Percentiles rank a stretch among this genome's conserved stretches.
phyloP scores from a whole-genome alignment of 768 basidiomycete genomes.

The Auriscalpium orientale region DNA sequence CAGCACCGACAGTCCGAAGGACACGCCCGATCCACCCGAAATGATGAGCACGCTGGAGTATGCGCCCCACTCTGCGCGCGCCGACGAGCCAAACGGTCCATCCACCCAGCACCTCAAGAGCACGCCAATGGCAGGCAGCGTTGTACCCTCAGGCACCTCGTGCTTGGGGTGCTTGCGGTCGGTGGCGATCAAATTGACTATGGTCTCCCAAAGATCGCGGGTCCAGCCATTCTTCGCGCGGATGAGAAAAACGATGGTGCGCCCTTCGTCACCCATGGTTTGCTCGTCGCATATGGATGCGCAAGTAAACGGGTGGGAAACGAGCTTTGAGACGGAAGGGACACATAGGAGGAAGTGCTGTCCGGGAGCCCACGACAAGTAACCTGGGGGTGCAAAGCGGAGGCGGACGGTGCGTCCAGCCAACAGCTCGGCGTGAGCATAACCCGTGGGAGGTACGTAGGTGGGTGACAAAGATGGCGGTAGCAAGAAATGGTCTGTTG shows the following conservation, averaged over 20 bases:
- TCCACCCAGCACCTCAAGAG: slow-evolving; percentile 53
- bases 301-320: slow-evolving; percentile 69
- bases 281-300: slow-evolving; percentile 50
- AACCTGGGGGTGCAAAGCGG: slow-evolving; percentile 49
- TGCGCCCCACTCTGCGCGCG: slow-evolving; percentile 48
- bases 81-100: slow-evolving; percentile 63
- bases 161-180: slow-evolving; percentile 21
- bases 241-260: slow-evolving; percentile 56
- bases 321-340: slow-evolving; percentile 53
- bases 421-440: slow-evolving; percentile 59
- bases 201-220: slow-evolving; percentile 50
- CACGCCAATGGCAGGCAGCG: slow-evolving; percentile 37
- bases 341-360: slow-evolving; percentile 68
- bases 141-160: slow-evolving; percentile 26
- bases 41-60: slow-evolving; percentile 57
- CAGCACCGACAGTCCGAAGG: slow-evolving; percentile 59
- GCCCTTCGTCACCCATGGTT: slow-evolving; percentile 36
- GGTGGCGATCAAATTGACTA: slow-evolving; percentile 29
- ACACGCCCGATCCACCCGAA: slow-evolving; percentile 70
- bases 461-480: slow-evolving; percentile 5
- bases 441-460: slow-evolving; percentile 55
- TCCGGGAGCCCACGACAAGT: slow-evolving; percentile 65
- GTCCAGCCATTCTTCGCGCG: slow-evolving; percentile 70
- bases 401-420: slow-evolving; percentile 66
- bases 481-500: slow-evolving; percentile 6